phyloP scores from a whole-genome alignment of 208 protist genomes.

The Trypanosoma rangeli region DNA sequence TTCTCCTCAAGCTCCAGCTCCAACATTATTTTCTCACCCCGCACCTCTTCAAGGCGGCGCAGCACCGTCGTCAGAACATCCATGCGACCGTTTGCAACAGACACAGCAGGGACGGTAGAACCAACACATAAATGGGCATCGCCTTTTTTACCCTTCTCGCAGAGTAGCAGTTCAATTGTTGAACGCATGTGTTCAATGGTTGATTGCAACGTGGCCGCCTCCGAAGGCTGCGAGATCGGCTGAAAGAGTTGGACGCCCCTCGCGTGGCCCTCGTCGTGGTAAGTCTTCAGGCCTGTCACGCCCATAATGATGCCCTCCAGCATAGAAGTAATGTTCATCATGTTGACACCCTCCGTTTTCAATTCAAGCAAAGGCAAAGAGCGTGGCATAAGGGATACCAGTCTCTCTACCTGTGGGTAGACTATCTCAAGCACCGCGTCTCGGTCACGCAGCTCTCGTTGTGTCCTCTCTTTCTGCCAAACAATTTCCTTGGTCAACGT shows the following conservation, averaged over 20 bases:
- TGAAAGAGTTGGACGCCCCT: background rate
- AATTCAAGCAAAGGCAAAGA: background rate
- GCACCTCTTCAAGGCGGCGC: constrained; percentile 22
- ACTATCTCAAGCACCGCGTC: constrained; percentile 8
- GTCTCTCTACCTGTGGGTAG: constrained; percentile 1
- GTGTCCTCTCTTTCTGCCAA: constrained; percentile 13
- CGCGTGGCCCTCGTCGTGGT: background rate
- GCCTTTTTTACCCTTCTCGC: background rate
- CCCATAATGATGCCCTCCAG: constrained; percentile 10
- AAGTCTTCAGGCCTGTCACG: background rate
- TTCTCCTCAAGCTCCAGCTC: constrained; percentile 7
- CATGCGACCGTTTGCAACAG: background rate
- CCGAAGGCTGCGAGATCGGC: background rate
- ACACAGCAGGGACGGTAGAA: background rate
- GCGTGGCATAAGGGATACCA: background rate
- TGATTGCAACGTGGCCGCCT: background rate
- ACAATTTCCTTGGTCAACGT: constrained; percentile 5
- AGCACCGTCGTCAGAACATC: constrained; percentile 19
- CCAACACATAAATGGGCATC: background rate
- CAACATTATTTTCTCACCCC: constrained; percentile 17
- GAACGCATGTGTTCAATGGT: constrained; percentile 9
- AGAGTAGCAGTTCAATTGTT: constrained; percentile 4
- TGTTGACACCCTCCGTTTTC: background rate
- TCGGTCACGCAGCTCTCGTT: background rate
- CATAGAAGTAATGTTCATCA: constrained; percentile 1